Base-by-base conservation (phyloP, 2,329 filamentous ascomycete species). In the Pseudogymnoascus sp. region DNA sequence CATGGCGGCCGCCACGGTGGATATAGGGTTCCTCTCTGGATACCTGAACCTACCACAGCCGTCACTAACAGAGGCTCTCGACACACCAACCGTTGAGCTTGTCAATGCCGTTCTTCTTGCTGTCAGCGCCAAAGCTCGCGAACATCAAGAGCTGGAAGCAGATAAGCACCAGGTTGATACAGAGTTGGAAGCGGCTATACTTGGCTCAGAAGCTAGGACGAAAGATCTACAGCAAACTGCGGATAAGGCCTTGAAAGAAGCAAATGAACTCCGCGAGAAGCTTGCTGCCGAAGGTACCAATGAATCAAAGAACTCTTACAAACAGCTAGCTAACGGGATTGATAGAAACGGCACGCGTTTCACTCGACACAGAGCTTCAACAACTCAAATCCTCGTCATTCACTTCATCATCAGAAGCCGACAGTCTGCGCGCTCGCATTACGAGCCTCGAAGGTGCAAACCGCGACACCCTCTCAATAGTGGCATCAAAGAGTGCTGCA, bases 151-250 rank as follows among this genome's bases (percentile, higher is more conserved):
- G 39, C 78, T 96, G 41, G 91, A 88, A 69, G 88, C 93, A 8
- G 90, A 96, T 67, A 97, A 97, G 77, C 82, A 97, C 48, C 88
- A 91, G 68, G 80, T 90, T 51, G 91, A 96, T 70, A 94, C 99
- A 48, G 92, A 97, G 78, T 83, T 97, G 6, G 94, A 99, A 74
- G 94, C 91, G 74, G 89, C 88, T 15, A 88, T 96, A 58, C 88
- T 92, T 69, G 89, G 84, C 67, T 88, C 89, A 64, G 93, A 97
- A 72, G 86, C 88, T 25, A 90, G 92, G 75, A 87, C 87, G 67
- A 91, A 93, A 71, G 84, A 87, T 7, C 85, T 94, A 73, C 96
- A 94, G 76, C 81, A 84, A 5, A 90, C 89, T 0, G 84, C 91
- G 48, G 91, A 95, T 65, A 93, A 93, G 73, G 88, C 89, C 8